phyloP scores from a whole-genome alignment of 2,329 filamentous ascomycete species.

The Aspergillus sp. region DNA sequence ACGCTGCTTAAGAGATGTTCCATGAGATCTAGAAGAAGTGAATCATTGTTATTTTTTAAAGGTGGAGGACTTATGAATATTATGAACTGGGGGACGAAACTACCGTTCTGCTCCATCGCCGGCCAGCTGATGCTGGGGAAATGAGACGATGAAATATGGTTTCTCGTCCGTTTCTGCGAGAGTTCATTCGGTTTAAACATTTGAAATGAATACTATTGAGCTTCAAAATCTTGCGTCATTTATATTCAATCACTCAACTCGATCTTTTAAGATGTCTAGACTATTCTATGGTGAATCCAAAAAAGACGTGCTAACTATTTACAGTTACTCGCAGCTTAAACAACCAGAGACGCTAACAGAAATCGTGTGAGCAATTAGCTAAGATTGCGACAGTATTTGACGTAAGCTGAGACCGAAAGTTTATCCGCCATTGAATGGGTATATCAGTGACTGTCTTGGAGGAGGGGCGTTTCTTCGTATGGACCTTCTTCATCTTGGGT shows the following conservation, averaged over 20 bases:
- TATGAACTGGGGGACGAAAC: slow-evolving; percentile 14
- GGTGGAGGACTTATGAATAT: slow-evolving; percentile 15
- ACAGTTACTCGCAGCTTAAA: background rate
- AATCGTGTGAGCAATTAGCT: background rate
- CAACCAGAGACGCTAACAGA: background rate
- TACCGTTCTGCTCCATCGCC: background rate
- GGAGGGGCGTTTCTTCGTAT: slow-evolving; percentile 37
- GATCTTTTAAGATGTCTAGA: background rate
- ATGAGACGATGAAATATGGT: background rate
- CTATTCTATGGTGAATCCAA: background rate
- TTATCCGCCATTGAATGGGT: background rate
- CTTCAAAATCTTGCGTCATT: background rate
- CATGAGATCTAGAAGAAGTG: background rate
- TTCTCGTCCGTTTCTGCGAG: background rate
- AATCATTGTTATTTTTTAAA: background rate
- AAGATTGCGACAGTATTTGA: background rate
- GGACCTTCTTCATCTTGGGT: slow-evolving; percentile 21
- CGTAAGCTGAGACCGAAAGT: background rate
- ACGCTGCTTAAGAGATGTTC: slow-evolving; percentile 19
- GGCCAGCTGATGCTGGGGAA: background rate
- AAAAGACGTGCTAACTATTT: background rate
- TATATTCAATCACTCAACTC: background rate
- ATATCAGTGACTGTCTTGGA: slow-evolving; percentile 24
- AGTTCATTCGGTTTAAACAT: background rate
- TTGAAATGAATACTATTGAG: slow-evolving; percentile 2